These are phyloP conservation scores for Paulownia fortunei DNA, from an alignment of 257 asterid genomes.

Conservation along the genomic window DNA sequence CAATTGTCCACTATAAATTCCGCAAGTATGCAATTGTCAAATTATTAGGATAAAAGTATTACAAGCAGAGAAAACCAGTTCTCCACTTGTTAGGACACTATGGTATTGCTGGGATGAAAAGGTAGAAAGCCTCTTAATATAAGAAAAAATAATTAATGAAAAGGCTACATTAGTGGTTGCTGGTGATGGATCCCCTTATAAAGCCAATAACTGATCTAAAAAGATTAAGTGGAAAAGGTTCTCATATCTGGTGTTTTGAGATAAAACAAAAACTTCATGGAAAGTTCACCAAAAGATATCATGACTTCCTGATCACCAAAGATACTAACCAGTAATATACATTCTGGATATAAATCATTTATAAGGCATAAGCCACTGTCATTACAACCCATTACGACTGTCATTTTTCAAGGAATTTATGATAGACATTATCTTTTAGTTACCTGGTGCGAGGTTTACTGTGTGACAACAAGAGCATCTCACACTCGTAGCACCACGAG, in stretches of 20 bases:
- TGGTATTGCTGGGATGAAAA: background rate
- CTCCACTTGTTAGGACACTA: background rate
- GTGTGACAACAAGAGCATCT: slow-evolving; percentile 96
- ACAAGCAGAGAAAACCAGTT: slow-evolving; percentile 13
- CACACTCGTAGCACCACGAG: slow-evolving; percentile 90
- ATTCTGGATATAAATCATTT: background rate
- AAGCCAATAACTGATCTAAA: background rate
- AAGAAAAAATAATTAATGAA: background rate
- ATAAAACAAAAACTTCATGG: background rate
- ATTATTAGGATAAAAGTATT: background rate
- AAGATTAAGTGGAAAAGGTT: background rate
- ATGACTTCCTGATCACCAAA: background rate
- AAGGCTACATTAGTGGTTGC: background rate
- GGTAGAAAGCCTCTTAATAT: background rate
- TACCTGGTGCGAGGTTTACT: slow-evolving; percentile 91
- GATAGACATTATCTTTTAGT: background rate
- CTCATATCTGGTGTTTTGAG: background rate
- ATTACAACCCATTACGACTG: background rate
- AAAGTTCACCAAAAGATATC: background rate
- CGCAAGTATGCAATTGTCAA: background rate
- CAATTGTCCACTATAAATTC: slow-evolving; percentile 10
- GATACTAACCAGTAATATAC: background rate
- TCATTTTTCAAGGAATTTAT: background rate
- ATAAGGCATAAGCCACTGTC: background rate
- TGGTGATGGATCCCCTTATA: slow-evolving; percentile 21